phyloP scores from a whole-genome alignment of 768 basidiomycete genomes.

The Psilocybe cyanescens region DNA sequence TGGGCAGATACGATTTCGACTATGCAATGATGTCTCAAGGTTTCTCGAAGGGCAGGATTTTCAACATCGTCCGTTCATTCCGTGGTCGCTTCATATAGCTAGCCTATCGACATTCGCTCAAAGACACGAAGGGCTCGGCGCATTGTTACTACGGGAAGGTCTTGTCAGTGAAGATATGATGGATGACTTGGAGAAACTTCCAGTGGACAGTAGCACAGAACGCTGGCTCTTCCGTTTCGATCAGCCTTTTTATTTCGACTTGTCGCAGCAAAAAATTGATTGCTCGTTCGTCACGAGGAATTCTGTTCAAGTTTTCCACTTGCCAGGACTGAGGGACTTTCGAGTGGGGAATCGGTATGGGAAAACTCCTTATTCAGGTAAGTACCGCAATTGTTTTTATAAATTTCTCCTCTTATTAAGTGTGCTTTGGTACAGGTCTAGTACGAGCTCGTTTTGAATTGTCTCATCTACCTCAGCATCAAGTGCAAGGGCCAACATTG shows the following conservation, averaged over 20 bases:
- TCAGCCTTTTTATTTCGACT: constrained; percentile 1
- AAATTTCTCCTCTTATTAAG: too few species aligned
- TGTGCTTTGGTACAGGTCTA: background rate
- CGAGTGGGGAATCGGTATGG: background rate
- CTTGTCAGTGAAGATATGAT: background rate
- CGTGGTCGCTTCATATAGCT: background rate
- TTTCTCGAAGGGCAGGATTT: constrained; percentile 1
- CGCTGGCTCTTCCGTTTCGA: constrained; percentile 2
- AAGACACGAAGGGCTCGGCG: background rate
- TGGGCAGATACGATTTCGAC: constrained; percentile 5
- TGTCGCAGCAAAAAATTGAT: background rate
- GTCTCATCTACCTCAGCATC: background rate
- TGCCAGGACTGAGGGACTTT: background rate
- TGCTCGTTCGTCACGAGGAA: background rate
- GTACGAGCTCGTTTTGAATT: background rate
- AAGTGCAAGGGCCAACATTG: background rate
- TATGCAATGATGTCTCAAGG: background rate
- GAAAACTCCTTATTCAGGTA: background rate
- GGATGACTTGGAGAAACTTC: background rate
- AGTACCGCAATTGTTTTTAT: background rate
- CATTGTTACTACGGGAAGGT: background rate
- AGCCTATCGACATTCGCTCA: background rate
- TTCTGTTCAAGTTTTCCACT: background rate
- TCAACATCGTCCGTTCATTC: background rate
- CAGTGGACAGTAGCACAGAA: background rate